A percentile compares a stretch with the other conserved stretches of the same genome.
These are phyloP conservation scores for Verticillium klebahnii DNA, from an alignment of 2,329 filamentous ascomycete species.

Conservation along the genomic window DNA sequence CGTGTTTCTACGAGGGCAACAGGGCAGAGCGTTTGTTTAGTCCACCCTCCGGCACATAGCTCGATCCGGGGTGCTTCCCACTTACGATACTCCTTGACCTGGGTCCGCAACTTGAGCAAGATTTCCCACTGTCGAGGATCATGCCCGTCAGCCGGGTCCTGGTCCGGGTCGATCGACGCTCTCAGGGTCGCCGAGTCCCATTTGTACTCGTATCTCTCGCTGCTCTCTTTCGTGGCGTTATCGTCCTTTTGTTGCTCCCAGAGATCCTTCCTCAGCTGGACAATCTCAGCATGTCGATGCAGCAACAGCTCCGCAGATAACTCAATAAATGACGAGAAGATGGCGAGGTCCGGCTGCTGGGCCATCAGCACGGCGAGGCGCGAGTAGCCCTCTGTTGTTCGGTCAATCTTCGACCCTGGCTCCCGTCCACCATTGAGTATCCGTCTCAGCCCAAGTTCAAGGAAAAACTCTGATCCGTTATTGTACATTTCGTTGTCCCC, in stretches of 20 bases:
- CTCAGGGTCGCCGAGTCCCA: neutral
- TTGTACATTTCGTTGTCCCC: too few species aligned
- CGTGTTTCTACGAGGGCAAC: too few species aligned
- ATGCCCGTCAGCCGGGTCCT: too few species aligned
- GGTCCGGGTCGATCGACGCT: neutral
- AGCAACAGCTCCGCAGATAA: neutral
- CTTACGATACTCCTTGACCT: neutral
- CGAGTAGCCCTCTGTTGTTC: neutral
- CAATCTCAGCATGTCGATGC: neutral
- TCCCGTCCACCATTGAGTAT: neutral
- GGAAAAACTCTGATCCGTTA: too few species aligned
- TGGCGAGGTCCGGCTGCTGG: neutral
- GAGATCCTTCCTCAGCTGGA: neutral
- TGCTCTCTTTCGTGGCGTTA: neutral
- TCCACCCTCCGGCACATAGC: too few species aligned
- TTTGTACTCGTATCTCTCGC: neutral
- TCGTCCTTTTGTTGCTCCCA: neutral
- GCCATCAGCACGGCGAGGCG: neutral
- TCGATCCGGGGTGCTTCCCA: neutral
- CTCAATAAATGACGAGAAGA: neutral
- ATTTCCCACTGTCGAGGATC: neutral
- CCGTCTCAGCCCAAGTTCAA: too few species aligned
- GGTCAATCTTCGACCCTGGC: neutral
- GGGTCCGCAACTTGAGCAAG: neutral
- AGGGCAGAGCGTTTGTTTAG: too few species aligned